Base-by-base conservation (phyloP, 1,139 yeast species). In the Yamadazyma sp. region DNA sequence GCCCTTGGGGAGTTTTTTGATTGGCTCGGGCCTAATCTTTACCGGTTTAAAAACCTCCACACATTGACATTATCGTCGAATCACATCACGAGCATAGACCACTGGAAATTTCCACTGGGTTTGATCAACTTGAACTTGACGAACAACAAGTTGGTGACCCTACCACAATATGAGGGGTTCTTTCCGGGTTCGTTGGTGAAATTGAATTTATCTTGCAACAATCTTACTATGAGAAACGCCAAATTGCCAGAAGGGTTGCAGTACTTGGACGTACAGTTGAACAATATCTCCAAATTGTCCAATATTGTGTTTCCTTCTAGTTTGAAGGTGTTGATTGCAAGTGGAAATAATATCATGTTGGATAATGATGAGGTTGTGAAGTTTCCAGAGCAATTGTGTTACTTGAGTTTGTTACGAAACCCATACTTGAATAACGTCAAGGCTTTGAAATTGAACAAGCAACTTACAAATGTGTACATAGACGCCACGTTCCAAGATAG, bases 241-340 rank as follows among this genome's bases (percentile, higher is more conserved):
- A 14, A 30, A 24, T 45, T 50, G 21, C 55, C 55, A 18, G 41
- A 43, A 0, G 25, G 41, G 7, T 38, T 52, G 23, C 48, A 48
- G 34, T 52, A 46, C 35, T 46, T 54, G 35, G 58, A 54, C 29
- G 32, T 50, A 16, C 53, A 48, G 30, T 36, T 46, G 8, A 52
- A 50, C 34, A 38, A 46, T 20, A 43, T 53, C 29, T 40, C 42
- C 23, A 48, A 43, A 21, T 34, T 51, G 22, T 38, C 41, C n/a
- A 41, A 41, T 17, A 33, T 46, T 13, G 22, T 28, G 2, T 45
- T 49, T 30, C 55, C 55, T 5, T 12, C 33, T 7, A 34, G 30
- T 17, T 40, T 51, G 18, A 46, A 45, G 31, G 51, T 49, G 5
- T 38, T 52, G 13, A 48, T 48, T 21, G 50, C 51, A 5, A 44